Conservation (phyloP, 441 rosid genomes). For the Gossypium davidsonii region DNA sequence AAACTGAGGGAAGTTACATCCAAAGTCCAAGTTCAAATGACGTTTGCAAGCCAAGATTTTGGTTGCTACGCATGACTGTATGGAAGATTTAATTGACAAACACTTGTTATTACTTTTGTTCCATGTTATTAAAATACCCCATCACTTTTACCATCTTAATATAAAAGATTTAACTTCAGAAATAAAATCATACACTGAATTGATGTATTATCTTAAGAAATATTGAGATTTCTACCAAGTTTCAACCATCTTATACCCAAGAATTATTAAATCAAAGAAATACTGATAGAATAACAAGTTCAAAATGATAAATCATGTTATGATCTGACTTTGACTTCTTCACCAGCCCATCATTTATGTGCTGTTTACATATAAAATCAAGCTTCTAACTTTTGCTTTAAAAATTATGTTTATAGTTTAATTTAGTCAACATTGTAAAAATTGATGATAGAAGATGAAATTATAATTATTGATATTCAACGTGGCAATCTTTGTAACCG, state of each 20-base stretch:
- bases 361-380: background rate
- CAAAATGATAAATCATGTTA: background rate
- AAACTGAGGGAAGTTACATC: background rate
- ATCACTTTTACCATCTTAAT: background rate
- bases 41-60: background rate
- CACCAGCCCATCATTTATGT: background rate
- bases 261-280: background rate
- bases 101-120: background rate
- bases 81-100: background rate
- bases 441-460: background rate
- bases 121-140: background rate
- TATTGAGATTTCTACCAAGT: too few species aligned
- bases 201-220: too few species aligned
- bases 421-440: background rate
- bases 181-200: background rate
- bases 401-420: background rate
- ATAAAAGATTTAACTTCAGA: background rate
- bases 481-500: background rate
- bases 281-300: background rate
- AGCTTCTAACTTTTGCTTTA: background rate
- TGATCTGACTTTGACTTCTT: background rate
- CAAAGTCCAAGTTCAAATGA: background rate
- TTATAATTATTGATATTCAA: background rate
- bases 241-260: too few species aligned
- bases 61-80: background rate